phyloP scores from a whole-genome alignment of 2,329 filamentous ascomycete genomes.

The Aspergillus fijiensis region DNA sequence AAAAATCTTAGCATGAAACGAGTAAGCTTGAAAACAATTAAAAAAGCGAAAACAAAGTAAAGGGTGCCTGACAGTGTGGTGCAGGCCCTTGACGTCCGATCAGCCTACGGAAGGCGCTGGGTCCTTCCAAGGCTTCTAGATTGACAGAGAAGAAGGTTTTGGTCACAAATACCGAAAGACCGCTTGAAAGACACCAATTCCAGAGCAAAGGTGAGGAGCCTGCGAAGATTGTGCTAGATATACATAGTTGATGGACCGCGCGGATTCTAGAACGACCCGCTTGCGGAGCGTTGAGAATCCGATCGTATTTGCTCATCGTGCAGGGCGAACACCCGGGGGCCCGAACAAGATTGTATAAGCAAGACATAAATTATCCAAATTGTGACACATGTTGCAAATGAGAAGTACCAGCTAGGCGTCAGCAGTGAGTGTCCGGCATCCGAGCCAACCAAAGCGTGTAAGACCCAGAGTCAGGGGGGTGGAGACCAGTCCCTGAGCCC shows the following conservation, averaged over 20 bases:
- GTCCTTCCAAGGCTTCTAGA: not conserved
- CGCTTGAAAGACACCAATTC: no score
- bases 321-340: constrained; percentile 4
- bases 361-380: not conserved
- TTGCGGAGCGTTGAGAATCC: not conserved
- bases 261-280: constrained; percentile 3
- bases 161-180: no score
- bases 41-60: not conserved
- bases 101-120: not conserved
- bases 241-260: not conserved
- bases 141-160: no score
- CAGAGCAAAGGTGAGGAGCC: not conserved
- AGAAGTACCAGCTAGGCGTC: not conserved
- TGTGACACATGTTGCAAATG: not conserved
- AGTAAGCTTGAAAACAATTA: not conserved
- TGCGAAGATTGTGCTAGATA: not conserved
- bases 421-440: constrained; percentile 3
- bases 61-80: not conserved
- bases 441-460: constrained; percentile 4
- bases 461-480: not conserved
- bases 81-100: not conserved
- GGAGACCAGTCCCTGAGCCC: not conserved
- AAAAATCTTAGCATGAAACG: not conserved
- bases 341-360: not conserved
- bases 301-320: not conserved